Evolutionary conservation across 1,284 basidiomycete species (phyloP).

Genomic region (Marasmius oreades): DNA sequence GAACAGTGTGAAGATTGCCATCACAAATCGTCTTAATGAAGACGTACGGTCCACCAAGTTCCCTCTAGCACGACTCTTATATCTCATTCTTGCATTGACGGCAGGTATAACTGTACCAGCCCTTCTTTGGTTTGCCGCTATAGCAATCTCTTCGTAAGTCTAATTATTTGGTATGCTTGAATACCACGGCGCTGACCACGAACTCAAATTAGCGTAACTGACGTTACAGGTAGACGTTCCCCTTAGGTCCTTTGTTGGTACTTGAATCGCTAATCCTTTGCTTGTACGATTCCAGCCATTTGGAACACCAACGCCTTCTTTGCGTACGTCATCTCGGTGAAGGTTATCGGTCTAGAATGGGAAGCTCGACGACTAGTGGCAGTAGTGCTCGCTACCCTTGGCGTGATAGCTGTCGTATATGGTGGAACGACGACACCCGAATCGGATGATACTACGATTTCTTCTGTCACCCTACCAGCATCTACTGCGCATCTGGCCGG

Average conservation of each 20-base stretch:
- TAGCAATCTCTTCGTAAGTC: constrained; percentile 70
- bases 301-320: constrained; percentile 88
- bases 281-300: constrained; percentile 61
- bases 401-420: constrained; percentile 74
- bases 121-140: constrained; percentile 70
- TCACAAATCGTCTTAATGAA: constrained; percentile 49
- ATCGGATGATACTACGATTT: constrained; percentile 13
- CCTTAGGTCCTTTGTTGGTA: not conserved
- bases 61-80: constrained; percentile 41
- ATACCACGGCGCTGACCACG: constrained; percentile 6
- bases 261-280: constrained; percentile 22
- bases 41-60: constrained; percentile 28
- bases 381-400: constrained; percentile 72
- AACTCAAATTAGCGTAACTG: constrained; percentile 53
- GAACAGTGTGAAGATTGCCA: constrained; percentile 45
- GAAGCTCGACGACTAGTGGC: constrained; percentile 59
- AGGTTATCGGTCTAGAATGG: constrained; percentile 57
- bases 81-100: constrained; percentile 48
- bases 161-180: constrained; percentile 9
- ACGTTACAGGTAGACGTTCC: constrained; percentile 53
- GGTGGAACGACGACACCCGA: constrained; percentile 48
- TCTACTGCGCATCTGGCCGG: constrained; percentile 66
- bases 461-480: constrained; percentile 16
- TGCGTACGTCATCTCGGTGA: constrained; percentile 70
- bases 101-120: constrained; percentile 57